phyloP scores from a whole-genome alignment of 2,329 filamentous ascomycete genomes.

The Cordyceps fumosorosea region DNA sequence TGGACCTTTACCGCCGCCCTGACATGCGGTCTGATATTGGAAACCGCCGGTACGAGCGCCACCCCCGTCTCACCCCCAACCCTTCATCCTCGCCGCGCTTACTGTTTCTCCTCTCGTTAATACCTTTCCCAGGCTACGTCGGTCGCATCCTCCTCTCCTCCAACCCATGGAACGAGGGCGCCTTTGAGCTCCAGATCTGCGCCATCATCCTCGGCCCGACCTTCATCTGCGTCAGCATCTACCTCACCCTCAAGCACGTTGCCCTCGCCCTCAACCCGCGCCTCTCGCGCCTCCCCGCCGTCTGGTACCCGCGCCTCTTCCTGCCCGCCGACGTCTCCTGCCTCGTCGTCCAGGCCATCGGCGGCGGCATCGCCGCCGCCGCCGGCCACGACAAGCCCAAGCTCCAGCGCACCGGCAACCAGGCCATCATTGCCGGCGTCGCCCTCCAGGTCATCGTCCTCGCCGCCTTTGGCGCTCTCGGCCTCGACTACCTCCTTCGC shows the following conservation, averaged over 20 bases:
- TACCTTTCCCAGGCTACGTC: constrained; percentile 39
- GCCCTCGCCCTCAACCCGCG: constrained; percentile 40
- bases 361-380: constrained; percentile 48
- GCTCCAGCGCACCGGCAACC: constrained; percentile 41
- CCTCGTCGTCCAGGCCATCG: constrained; percentile 52
- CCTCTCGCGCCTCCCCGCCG: constrained; percentile 45
- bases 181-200: constrained; percentile 54
- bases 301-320: constrained; percentile 50
- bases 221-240: constrained; percentile 56
- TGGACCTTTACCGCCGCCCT: constrained; percentile 49
- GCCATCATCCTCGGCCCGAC: constrained; percentile 54
- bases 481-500: constrained; percentile 39
- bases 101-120: not conserved
- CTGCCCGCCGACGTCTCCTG: constrained; percentile 53
- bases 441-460: constrained; percentile 47
- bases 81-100: not conserved
- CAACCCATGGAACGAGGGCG: constrained; percentile 47
- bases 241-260: constrained; percentile 57
- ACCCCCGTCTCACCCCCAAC: too few species aligned
- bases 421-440: constrained; percentile 47
- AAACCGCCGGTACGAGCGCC: constrained; percentile 37
- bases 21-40: constrained; percentile 42
- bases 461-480: constrained; percentile 36
- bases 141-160: constrained; percentile 43
- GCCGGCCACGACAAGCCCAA: constrained; percentile 32